Percentiles rank a stretch among this genome's conserved stretches.
Evolutionary conservation across 2,329 filamentous ascomycete species (phyloP).

Genomic region (Xylaria sp.): DNA sequence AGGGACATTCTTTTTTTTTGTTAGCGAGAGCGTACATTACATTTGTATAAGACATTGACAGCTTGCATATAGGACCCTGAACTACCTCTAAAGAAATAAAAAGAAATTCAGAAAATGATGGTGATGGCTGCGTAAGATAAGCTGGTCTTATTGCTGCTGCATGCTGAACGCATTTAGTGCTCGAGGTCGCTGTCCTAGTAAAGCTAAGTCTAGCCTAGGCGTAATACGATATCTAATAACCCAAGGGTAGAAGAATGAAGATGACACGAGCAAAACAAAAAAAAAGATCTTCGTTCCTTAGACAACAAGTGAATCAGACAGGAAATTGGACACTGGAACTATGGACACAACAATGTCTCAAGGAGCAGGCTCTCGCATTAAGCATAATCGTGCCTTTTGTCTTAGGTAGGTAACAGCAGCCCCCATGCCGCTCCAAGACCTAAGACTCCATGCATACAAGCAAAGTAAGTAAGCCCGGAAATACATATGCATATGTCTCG

Average conservation of each 20-base stretch:
- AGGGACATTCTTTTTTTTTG: neutral
- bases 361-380: constrained; percentile 21
- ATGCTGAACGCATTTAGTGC: neutral
- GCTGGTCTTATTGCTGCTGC: neutral
- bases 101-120: neutral
- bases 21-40: constrained; percentile 11
- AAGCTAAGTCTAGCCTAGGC: neutral
- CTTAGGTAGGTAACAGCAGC: constrained; percentile 2
- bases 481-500: constrained; percentile 18
- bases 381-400: constrained; percentile 29
- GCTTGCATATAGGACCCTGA: neutral
- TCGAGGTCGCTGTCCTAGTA: neutral
- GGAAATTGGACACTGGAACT: constrained; percentile 3
- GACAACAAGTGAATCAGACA: neutral
- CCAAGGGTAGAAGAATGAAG: neutral
- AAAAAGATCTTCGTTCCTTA: neutral
- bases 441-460: too few relatives aligned
- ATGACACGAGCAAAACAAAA: neutral
- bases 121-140: neutral
- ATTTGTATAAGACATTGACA: neutral
- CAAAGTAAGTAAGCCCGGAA: constrained; percentile 18
- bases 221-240: neutral
- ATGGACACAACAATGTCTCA: constrained; percentile 26
- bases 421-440: too few relatives aligned
- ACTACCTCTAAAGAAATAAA: neutral